Conservation (phyloP, 2,329 filamentous ascomycete genomes). For the Hypoxylon sp. region DNA sequence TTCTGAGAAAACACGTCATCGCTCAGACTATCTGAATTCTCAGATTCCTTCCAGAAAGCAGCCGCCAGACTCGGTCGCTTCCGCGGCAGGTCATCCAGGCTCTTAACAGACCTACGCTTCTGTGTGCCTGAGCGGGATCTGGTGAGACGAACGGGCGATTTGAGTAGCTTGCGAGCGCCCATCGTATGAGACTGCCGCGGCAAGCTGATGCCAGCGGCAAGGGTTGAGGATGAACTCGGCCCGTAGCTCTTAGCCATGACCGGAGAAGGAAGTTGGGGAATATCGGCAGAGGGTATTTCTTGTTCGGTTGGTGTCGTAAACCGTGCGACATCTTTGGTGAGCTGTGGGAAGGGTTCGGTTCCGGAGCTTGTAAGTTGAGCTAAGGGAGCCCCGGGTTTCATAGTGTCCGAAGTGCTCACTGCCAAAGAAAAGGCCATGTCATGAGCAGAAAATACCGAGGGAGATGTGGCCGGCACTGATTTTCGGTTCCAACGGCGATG, state of each 20-base stretch:
- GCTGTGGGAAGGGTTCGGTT: constrained; percentile 48
- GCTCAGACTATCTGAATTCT: constrained; percentile 27
- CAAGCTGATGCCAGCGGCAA: constrained; percentile 59
- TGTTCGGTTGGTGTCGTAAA: constrained; percentile 16
- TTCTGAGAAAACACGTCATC: constrained; percentile 30
- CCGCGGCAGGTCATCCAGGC: constrained; percentile 62
- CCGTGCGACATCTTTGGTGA: constrained; percentile 25
- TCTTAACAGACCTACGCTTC: constrained; percentile 68
- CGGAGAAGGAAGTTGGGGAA: constrained; percentile 66
- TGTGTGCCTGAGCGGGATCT: constrained; percentile 68
- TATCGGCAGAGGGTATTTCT: constrained; percentile 44
- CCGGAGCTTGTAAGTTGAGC: constrained; percentile 70
- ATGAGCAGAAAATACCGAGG: constrained; percentile 69
- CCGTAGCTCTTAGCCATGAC: constrained; percentile 73
- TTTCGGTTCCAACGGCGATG: constrained; percentile 66
- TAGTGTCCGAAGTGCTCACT: constrained; percentile 74
- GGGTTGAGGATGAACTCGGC: constrained; percentile 69
- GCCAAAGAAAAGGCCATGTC: constrained; percentile 75
- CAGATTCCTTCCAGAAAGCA: constrained; percentile 63
- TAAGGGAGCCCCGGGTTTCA: constrained; percentile 74
- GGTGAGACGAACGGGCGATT: constrained; percentile 67
- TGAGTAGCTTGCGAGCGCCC: constrained; percentile 65
- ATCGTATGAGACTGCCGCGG: constrained; percentile 65
- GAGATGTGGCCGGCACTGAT: constrained; percentile 62
- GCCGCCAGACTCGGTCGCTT: constrained; percentile 69